Base-by-base conservation (phyloP, 768 basidiomycete species). In the Termitomyces sp. region DNA sequence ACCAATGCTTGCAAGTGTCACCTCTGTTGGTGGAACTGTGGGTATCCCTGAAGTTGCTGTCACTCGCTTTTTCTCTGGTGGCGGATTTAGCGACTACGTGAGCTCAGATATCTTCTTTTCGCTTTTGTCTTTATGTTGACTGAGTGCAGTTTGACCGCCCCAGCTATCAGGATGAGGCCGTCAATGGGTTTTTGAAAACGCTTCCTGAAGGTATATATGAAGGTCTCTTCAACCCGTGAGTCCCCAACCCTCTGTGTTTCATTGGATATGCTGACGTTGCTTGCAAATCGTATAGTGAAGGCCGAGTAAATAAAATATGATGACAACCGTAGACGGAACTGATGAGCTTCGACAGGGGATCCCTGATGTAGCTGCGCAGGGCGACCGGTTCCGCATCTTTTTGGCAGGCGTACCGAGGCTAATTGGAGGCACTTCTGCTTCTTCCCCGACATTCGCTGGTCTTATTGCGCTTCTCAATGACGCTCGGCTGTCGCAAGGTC, bases 31-130 rank as follows among this genome's bases (percentile, higher is more conserved):
- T 8, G 89, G 81, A 9, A 89, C 89, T 8, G 63, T 67, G 0
- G 68, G 69, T 45, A 70, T 82, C 45, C 88, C 87, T 0, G 89
- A 91, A 71, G 76, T 76, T 7, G 84, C 83, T 0, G 80, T 78
- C 24, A 53, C 35, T n/a, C 64, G 73, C 24, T 77, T 75, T 65
- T 87, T 87, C 74, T 89, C 88, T 36, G 87, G 88, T 7, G 89
- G 89, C 18, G 89, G 90, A 18, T 92, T 91, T 75, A 89, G 87
- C 69, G 77, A 87, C 63, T 83, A 83, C 57, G 87, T 88, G 39
- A 63, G 78, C 65, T 48, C 16, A 2, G 18, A n/a, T n/a, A n/a
- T n/a, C 18, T 8, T n/a, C 24, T 28, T 5, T 12, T 32, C n/a
- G 16, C 2, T 13, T 32, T 22, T 12, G 15, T 15, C 7, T 48